Base-by-base conservation (phyloP, 108 stramenopile species). In the Cyclotella distinguenda region DNA sequence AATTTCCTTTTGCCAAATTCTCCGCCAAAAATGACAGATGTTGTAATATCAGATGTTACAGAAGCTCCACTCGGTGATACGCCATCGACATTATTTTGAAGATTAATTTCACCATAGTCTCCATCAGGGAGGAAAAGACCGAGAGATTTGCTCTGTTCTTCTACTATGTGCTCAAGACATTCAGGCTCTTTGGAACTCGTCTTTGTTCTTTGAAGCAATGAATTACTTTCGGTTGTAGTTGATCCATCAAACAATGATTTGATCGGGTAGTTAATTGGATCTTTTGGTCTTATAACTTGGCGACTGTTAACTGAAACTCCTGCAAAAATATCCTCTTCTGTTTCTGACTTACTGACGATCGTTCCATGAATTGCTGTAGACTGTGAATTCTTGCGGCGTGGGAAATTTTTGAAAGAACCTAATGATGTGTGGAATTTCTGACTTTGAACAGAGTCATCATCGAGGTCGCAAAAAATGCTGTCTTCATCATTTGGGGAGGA, bases 1-100 rank as follows among this genome's bases (percentile, higher is more conserved):
- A 36, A 52, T 32, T 36, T 54, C 54, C 45, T 55, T 43, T 32
- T 73, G 2, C 45, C 44, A 54, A 45, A 60, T 44, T 77, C 75
- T 34, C 56, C 48, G 26, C 77, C 77, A 53, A 77, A 77, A 32
- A 77, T 54, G 11, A 70, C 68, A 30, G 76, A 77, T 2, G 76
- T 64, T 47, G 76, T 77, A 12, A 77, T 77, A 47, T 77, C 76
- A 11, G 76, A 77, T 31, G 76, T 77, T 0, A 69, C 50, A n/a
- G 76, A 77, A 16, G 64, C 64, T 16, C 36, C 48, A 39, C 57
- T 60, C 0, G 76, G 68, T 36, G 68, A 77, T 22, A 40, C 42
- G 13, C 34, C 21, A 18, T 43, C 68, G 10, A 18, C 11, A 38
- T 52, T 42, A 3, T 54, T 52, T 52, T 48, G 18, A 35, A 70